Evolutionary conservation across 1,284 basidiomycete genomes (phyloP), one percentile per base, ranked within the genome.

Genomic region (Anthracocystis setariae): DNA sequence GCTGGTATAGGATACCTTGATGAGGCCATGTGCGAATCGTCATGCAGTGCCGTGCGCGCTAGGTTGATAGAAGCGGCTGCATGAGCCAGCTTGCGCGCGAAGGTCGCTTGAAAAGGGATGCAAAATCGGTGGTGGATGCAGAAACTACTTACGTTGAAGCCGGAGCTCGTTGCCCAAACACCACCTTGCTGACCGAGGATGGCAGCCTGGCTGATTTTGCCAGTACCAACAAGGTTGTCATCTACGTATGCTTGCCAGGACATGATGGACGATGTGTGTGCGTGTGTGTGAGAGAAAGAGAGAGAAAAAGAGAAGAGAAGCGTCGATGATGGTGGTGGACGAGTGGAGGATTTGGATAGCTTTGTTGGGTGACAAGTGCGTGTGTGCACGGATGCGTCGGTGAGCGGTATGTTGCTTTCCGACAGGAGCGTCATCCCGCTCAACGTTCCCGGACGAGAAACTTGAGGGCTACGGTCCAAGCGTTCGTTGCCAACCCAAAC

Each of bases 181-280:
- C 94, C 93, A 48, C 93, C 93, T 77, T 89, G 85, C 71, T 87
- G 88, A 39, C 93, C 94, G 52, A 97, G 72, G 84, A 97, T 96
- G 42, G 93, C 93, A 39, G 92, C 93, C 78, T 88, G 87, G 39
- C 85, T 59, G 82, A 96, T 86, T 84, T 89, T 92, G 76, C 89
- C 90, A 59, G 86, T 90, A 27, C 89, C 91, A 72, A 95, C 83
- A 67, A 97, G 89, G 83, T 94, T 90, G 80, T 85, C 85, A 85
- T 97, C 92, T 83, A 96, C 92, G 86, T 95, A 95, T 61, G 85
- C 92, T 94, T 78, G 76, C 78, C 75, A 80, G 56, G 75, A 80
- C 74, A 82, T 78, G 48, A 43, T 72, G 29, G 20, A 20, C 20
- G 8, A 3, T 21, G 9, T 21, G 18, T 52, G 18, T 29, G 12